Evolutionary conservation across 495 filamentous ascomycete species (phyloP), one percentile per base, ranked within the genome.

Genomic region (Aspergillus taichungensis): DNA sequence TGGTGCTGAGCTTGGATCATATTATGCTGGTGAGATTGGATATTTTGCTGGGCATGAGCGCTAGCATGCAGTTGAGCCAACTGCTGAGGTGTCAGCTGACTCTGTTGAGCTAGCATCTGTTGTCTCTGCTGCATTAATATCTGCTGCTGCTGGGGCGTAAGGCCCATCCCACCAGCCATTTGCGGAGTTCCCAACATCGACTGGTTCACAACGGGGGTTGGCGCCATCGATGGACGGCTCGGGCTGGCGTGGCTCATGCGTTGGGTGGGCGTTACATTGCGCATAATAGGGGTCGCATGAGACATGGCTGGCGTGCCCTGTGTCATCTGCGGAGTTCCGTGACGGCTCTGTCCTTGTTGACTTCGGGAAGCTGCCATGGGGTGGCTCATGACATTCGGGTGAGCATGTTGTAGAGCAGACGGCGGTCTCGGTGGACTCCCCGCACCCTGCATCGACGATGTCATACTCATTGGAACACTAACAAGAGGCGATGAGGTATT

Each of bases 301-400:
- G 72, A 64, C 73, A 91, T 82, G 46, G 82, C 84, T 10, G 89
- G 89, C 0, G 88, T 94, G 13, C 80, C 76, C 45, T 82, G 84
- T 8, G 77, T 74, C 73, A 94, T 83, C 48, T 87, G 80, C 5
- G 90, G 90, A 6, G 90, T 96, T 9, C 83, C 83, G 31, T 85
- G 82, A 39, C 74, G 69, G 56, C 79, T 80, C 43, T 82, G 78
- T 47, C 84, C 81, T 59, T 90, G 87, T 53, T 94, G 87, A 57
- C 88, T 94, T 45, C 78, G 71, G 31, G 87, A 82, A 14, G 83
- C 73, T 8, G 74, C 82, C 87, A 94, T 94, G 36, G 71, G 78
- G 45, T 81, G 73, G 10, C 78, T 69, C 70, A 83, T 81, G 14
- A 83, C 74, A 61, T 78, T 82, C 0, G 78, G 74, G 37, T 79